phyloP scores from a whole-genome alignment of 345 rosid species.

The Sonneratia caseolaris region DNA sequence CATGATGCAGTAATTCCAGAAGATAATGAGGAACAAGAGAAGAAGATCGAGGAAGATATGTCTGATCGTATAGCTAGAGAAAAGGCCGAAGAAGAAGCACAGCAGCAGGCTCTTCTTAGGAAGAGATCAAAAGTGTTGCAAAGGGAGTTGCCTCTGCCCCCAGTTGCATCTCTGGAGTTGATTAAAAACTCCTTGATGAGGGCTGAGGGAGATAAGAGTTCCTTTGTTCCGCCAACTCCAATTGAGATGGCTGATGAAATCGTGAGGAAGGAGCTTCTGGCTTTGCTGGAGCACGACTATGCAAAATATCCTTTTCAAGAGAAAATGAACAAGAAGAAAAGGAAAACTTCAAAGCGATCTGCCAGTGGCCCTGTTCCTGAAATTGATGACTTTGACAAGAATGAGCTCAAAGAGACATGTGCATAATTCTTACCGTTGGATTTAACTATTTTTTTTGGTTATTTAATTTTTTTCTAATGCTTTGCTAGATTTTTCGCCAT shows the following conservation, averaged over 20 bases:
- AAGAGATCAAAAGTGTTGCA: conserved; percentile 97
- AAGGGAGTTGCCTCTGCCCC: conserved; percentile 94
- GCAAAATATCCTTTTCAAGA: conserved; percentile 93
- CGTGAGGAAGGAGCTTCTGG: conserved; percentile 68
- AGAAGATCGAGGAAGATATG: conserved; percentile 98
- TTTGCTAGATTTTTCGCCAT: no score
- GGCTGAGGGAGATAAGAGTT: conserved; percentile 83
- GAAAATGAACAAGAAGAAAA: conserved; percentile 53
- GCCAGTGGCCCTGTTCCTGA: conserved; percentile 40
- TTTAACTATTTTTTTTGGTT: no score
- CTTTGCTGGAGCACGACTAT: conserved; percentile 82
- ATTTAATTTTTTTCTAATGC: no score
- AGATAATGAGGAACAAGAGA: conserved; percentile 83
- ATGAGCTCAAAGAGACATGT: conserved; percentile 63
- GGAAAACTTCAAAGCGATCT: conserved; percentile 61
- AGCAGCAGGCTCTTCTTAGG: conserved; percentile 70
- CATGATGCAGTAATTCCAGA: conserved; percentile 67
- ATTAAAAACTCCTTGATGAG: conserved; percentile 68
- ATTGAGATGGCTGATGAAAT: conserved; percentile 90
- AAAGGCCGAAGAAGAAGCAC: conserved; percentile 89
- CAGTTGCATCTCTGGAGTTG: conserved; percentile 76
- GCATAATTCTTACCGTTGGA: no score
- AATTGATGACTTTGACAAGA: conserved; percentile 79
- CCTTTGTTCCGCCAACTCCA: conserved; percentile 78
- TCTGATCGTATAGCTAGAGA: conserved; percentile 83